Evolutionary conservation across 2,329 filamentous ascomycete genomes (phyloP), one percentile per base, ranked within the genome.

Genomic region (Trichoderma semiorbis): DNA sequence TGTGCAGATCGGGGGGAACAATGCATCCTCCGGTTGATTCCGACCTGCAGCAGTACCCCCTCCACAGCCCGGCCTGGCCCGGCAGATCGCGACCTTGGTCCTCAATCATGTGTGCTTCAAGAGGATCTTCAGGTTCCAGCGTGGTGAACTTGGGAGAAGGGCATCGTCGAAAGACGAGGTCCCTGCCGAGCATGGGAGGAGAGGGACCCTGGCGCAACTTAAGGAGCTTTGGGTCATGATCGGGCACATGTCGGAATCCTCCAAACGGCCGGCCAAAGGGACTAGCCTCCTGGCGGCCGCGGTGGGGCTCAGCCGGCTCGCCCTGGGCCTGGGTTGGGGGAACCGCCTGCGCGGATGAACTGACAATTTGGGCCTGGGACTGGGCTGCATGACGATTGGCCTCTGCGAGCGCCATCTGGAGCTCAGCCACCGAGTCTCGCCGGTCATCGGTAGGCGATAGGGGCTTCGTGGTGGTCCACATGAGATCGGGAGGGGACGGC

Each of bases 111-210:
- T 82, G 79, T 61, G 84, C 81, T 79, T 85, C 81, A 81, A 86
- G 89, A 75, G 83, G 88, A 78, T 94, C 92, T 70, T 93, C 91
- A 1, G 92, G 90, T 78, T 97, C 94, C 77, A 97, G 92, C 77
- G 93, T 91, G 18, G 94, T 97, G 69, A 91, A 89, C 80, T 95
- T 91, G 7, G 95, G 95, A 30, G 95, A 97, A 11, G 88, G 86
- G 79, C 94, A 97, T 79, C 88, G 89, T 39, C 94, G 93, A 79
- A 98, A 97, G 30, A 86, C 85, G 69, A 98, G 87, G 75, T 97
- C 92, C 71, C 85, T 84, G 70, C 95, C 95, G 12, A 97, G 88
- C 94, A 98, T 97, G 11, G 95, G 95, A 53, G 95, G 95, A 73
- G 90, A 90, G 76, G 86, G 84, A 26, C 84, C 84, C 74, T 87